Percentiles rank a stretch among this genome's conserved stretches.
Conservation (phyloP, 495 filamentous ascomycete species). For the Lentithecium fluviatile region DNA sequence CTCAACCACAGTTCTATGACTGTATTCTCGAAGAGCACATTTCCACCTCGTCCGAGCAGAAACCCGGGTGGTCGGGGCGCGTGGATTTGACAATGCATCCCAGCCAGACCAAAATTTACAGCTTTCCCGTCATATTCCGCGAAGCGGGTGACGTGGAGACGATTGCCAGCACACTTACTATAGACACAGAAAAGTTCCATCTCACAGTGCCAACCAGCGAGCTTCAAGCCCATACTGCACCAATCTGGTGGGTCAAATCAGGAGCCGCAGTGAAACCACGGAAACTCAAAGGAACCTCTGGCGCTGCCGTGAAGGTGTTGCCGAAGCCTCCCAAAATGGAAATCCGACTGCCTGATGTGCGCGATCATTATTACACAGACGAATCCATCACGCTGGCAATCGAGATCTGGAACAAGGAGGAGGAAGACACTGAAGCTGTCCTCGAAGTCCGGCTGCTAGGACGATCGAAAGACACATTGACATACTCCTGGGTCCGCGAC, state of each 20-base stretch:
- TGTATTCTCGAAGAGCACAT: conserved; percentile 26
- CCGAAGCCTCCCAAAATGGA: conserved; percentile 92
- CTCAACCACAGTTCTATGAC: conserved; percentile 4
- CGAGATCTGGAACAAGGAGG: conserved; percentile 78
- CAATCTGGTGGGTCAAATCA: conserved; percentile 30
- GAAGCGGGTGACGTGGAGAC: conserved; percentile 77
- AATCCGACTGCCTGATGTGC: conserved; percentile 59
- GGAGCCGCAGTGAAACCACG: conserved; percentile 40
- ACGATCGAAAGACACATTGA: conserved; percentile 53
- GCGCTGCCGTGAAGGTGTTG: conserved; percentile 62
- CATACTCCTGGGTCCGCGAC: conserved; percentile 50
- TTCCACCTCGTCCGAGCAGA: conserved; percentile 15
- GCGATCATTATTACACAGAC: conserved; percentile 76
- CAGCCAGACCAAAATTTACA: conserved; percentile 66
- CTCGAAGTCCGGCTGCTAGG: conserved; percentile 69
- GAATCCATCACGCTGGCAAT: conserved; percentile 69
- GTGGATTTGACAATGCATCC: conserved; percentile 69
- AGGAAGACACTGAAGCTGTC: conserved; percentile 68
- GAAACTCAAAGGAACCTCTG: conserved; percentile 50
- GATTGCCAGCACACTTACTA: conserved; percentile 59
- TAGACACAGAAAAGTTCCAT: conserved; percentile 66
- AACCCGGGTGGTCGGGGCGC: conserved; percentile 49
- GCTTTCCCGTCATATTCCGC: conserved; percentile 68
- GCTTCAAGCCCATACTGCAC: conserved; percentile 43
- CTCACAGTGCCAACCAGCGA: conserved; percentile 62